Evolutionary conservation across 2,329 filamentous ascomycete genomes (phyloP).

Genomic region (Tolypocladium endophyticum): DNA sequence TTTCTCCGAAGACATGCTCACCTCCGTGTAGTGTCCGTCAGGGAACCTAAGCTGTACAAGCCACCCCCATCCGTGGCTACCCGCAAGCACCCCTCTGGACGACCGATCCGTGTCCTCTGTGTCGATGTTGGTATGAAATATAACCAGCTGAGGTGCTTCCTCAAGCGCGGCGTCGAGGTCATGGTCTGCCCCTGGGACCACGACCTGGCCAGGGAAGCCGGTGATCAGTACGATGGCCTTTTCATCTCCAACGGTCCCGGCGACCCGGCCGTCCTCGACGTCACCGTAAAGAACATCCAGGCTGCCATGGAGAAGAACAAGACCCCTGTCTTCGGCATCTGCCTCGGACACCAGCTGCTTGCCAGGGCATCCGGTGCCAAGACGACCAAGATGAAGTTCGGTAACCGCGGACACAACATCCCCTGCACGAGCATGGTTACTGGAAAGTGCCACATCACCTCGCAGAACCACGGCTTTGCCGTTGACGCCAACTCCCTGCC

Average conservation of each 20-base stretch:
- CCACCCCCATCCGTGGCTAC: slow-evolving; percentile 60
- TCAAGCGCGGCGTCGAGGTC: slow-evolving; percentile 86
- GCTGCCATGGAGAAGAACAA: slow-evolving; percentile 66
- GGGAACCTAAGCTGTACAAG: slow-evolving; percentile 74
- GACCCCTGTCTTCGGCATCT: slow-evolving; percentile 91
- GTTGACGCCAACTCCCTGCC: slow-evolving; percentile 73
- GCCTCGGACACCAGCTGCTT: slow-evolving; percentile 86
- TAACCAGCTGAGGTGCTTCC: slow-evolving; percentile 90
- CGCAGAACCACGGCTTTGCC: slow-evolving; percentile 95
- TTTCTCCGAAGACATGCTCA: not conserved
- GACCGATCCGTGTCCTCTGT: slow-evolving; percentile 77
- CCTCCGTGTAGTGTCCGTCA: slow-evolving; percentile 65
- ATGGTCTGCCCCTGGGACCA: slow-evolving; percentile 95
- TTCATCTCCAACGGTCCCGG: slow-evolving; percentile 98
- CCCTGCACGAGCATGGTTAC: slow-evolving; percentile 93
- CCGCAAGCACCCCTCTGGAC: slow-evolving; percentile 80
- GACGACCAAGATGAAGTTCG: slow-evolving; percentile 97
- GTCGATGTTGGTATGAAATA: slow-evolving; percentile 97
- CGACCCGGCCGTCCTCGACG: slow-evolving; percentile 77
- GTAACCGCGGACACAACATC: slow-evolving; percentile 97
- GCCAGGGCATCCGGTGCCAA: slow-evolving; percentile 77
- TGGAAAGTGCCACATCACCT: slow-evolving; percentile 96
- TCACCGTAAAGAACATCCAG: slow-evolving; percentile 70
- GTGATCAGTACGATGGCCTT: slow-evolving; percentile 84
- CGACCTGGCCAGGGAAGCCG: slow-evolving; percentile 67